These are phyloP conservation scores for Tuber brumale DNA, from an alignment of 495 filamentous ascomycete species.

Conservation along the genomic window DNA sequence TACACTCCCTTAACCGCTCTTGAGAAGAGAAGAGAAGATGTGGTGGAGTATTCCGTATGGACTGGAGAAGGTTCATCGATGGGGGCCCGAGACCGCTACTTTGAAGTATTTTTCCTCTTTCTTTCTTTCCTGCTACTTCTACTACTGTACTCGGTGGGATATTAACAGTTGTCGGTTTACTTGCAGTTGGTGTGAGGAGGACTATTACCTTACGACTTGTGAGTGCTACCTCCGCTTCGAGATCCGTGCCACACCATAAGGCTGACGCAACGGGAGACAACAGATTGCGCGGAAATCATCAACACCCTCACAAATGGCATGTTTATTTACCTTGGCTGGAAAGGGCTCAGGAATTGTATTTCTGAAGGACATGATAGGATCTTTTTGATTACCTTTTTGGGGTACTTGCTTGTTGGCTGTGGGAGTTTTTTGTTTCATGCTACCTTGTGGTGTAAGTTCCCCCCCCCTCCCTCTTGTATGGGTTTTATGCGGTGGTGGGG, in stretches of 20 bases:
- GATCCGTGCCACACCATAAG: neutral
- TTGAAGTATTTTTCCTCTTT: constrained; percentile 28
- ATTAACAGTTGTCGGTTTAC: constrained; percentile 7
- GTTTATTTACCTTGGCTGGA: constrained; percentile 66
- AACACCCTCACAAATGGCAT: constrained; percentile 75
- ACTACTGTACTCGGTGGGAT: constrained; percentile 1
- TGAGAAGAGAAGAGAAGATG: constrained; percentile 11
- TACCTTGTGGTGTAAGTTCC: constrained; percentile 65
- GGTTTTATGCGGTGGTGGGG: neutral
- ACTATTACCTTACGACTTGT: constrained; percentile 40
- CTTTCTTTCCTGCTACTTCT: neutral
- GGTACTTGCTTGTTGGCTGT: constrained; percentile 71
- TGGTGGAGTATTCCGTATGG: constrained; percentile 31
- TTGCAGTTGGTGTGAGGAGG: constrained; percentile 42
- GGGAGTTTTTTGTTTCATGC: constrained; percentile 80
- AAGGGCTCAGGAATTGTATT: constrained; percentile 64
- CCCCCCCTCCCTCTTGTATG: neutral
- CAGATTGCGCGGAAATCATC: constrained; percentile 56
- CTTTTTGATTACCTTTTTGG: constrained; percentile 63
- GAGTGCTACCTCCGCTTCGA: constrained; percentile 1
- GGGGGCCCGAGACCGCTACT: constrained; percentile 38
- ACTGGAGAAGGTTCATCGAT: constrained; percentile 22
- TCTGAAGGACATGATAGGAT: constrained; percentile 64
- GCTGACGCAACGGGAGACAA: constrained; percentile 7
- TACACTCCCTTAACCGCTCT: neutral